Evolutionary conservation across 2,329 filamentous ascomycete genomes (phyloP), one percentile per base, ranked within the genome.

Genomic region (Xylaria sp.): DNA sequence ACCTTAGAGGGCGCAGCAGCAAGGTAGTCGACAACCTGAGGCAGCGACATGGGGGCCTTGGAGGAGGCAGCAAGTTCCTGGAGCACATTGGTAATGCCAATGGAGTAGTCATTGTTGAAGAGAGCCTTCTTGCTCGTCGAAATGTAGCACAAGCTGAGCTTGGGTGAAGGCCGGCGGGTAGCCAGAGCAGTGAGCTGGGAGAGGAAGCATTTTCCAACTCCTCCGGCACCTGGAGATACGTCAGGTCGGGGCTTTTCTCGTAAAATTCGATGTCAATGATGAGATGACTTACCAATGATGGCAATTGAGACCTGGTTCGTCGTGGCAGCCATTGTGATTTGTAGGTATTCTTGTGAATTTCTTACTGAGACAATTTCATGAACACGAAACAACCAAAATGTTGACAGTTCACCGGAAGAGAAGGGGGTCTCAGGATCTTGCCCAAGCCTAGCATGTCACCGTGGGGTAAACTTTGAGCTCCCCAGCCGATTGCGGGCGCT

Each of bases 201-300:
- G 64, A 97, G 84, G 80, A 97, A 97, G 77, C 85, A 86, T 76
- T 92, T 92, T 71, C 94, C 94, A 63, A 97, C 94, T 65, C 93
- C 93, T 68, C 94, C 94, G 69, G 89, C 90, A 71, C 94, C 92
- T 95, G 71, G 42, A 63, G 46, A 18, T 39, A 50, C 19, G 52
- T 64, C 37, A 66, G 60, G 50, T 58, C 39, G 5, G 34, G 49
- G 37, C 16, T 34, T 19, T 34, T 18, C 10, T 53, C n/a, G 1
- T 56, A 46, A 53, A 55, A 2, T 18, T 30, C 11, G 9, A 35
- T n/a, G 11, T 35, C 7, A 49, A 11, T 2, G 18, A 34, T 52
- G 18, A 47, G 16, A 4, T 53, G 52, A 52, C 66, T 54, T 65
- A 72, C 70, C 71, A 60, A 83, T 82, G 42, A 83, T 74, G 68